phyloP scores from a whole-genome alignment of 495 filamentous ascomycete species.

The Xylaria cubensis region DNA sequence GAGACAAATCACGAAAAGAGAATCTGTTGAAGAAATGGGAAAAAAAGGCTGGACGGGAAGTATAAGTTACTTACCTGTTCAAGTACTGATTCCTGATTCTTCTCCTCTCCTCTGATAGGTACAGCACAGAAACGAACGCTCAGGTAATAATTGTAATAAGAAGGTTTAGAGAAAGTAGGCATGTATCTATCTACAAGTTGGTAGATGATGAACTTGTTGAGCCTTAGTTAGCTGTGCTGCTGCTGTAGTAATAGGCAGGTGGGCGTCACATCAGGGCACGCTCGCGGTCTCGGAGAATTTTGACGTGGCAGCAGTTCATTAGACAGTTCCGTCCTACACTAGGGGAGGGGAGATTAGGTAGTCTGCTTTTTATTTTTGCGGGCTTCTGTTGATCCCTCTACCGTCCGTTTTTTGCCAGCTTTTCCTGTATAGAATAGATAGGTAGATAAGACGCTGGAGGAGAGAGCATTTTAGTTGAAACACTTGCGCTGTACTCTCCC shows the following conservation, averaged over 20 bases:
- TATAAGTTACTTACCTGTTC: not conserved
- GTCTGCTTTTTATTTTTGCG: not conserved
- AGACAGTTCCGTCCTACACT: slow-evolving; percentile 17
- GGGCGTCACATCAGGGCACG: slow-evolving; percentile 40
- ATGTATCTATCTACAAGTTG: not conserved
- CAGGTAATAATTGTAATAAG: no score
- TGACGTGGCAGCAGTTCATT: slow-evolving; percentile 48
- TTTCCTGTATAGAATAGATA: not conserved
- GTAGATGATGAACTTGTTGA: not conserved
- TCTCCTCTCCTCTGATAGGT: not conserved
- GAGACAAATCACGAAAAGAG: not conserved
- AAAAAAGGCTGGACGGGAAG: not conserved
- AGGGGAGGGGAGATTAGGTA: not conserved
- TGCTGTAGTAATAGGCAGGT: slow-evolving; percentile 32
- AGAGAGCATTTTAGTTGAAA: slow-evolving; percentile 1
- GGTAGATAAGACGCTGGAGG: not conserved
- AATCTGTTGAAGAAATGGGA: not conserved
- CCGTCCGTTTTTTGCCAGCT: not conserved
- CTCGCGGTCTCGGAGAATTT: slow-evolving; percentile 40
- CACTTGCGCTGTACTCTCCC: not conserved
- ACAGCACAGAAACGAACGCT: not conserved
- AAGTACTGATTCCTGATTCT: not conserved
- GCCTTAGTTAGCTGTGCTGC: not conserved
- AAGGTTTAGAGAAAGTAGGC: no score
- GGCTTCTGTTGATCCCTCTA: slow-evolving; percentile 8